phyloP scores from a whole-genome alignment of 768 basidiomycete genomes.

The Pulveroboletus ravenelii region DNA sequence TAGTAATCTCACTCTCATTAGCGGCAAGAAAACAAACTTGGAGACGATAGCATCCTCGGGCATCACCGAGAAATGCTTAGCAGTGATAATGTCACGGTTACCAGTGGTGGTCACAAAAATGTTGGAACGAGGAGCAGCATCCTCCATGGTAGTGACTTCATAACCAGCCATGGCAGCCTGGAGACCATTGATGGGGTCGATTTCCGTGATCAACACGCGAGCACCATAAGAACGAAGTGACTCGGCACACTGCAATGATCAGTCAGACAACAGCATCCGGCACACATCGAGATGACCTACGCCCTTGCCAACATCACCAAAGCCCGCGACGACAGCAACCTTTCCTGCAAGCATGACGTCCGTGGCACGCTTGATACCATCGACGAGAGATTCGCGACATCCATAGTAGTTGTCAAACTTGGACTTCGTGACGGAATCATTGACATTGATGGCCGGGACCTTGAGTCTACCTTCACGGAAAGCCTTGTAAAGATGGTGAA shows the following conservation, averaged over 20 bases:
- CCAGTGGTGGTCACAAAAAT: slow-evolving; percentile 98
- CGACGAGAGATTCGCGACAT: slow-evolving; percentile 98
- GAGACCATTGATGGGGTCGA: slow-evolving; percentile 99
- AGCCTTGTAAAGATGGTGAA: slow-evolving; percentile 98
- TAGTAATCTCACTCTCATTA: slow-evolving; percentile 6
- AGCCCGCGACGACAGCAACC: slow-evolving; percentile 98
- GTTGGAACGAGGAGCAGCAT: slow-evolving; percentile 83
- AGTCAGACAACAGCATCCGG: neutral
- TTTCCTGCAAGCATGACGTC: slow-evolving; percentile 99
- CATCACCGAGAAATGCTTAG: slow-evolving; percentile 89
- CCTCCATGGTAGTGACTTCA: slow-evolving; percentile 98
- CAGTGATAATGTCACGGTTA: slow-evolving; percentile 95
- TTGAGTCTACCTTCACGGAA: slow-evolving; percentile 95
- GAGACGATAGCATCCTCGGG: slow-evolving; percentile 97
- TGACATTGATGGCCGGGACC: slow-evolving; percentile 99
- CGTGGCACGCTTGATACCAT: slow-evolving; percentile 99
- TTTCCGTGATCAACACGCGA: slow-evolving; percentile 94
- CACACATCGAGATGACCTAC: slow-evolving; percentile 46
- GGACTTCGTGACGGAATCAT: slow-evolving; percentile 99
- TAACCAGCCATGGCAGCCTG: slow-evolving; percentile 99
- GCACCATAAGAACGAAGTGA: slow-evolving; percentile 96
- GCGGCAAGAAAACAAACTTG: slow-evolving; percentile 59
- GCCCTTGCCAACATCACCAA: slow-evolving; percentile 98
- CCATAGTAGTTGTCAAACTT: slow-evolving; percentile 99
- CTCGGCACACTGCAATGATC: slow-evolving; percentile 79